A percentile compares a stretch with the other conserved stretches of the same genome.
phyloP scores from a whole-genome alignment of 1,284 basidiomycete species.

The Ustanciosporium gigantosporum region DNA sequence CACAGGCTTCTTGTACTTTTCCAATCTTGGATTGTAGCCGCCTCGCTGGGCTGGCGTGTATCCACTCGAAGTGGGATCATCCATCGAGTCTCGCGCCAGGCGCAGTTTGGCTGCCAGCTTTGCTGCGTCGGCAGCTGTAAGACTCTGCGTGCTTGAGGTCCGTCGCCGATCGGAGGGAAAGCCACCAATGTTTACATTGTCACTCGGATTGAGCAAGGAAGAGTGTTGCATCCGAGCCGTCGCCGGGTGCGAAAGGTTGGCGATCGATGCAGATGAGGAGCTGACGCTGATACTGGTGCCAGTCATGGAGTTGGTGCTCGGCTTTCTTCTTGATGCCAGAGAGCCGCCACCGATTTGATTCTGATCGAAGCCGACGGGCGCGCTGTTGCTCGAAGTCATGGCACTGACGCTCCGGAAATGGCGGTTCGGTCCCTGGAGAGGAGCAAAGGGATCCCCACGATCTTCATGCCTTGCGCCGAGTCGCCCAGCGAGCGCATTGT shows the following conservation, averaged over 20 bases:
- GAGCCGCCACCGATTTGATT: slow-evolving; percentile 5
- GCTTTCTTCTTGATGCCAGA: slow-evolving; percentile 4
- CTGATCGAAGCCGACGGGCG: slow-evolving; percentile 26
- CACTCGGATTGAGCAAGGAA: background rate
- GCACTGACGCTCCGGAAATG: slow-evolving; percentile 14
- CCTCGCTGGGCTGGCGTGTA: slow-evolving; percentile 10
- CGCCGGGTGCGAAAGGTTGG: slow-evolving; percentile 1
- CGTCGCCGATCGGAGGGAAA: slow-evolving; percentile 13
- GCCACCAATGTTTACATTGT: background rate
- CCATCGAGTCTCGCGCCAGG: slow-evolving; percentile 43
- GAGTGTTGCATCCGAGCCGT: background rate
- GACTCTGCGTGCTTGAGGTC: slow-evolving; percentile 40
- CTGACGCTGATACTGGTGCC: slow-evolving; percentile 8
- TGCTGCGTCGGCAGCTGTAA: slow-evolving; percentile 49
- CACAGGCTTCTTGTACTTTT: slow-evolving; percentile 48
- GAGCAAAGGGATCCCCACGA: slow-evolving; percentile 22
- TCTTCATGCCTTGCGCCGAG: slow-evolving; percentile 44
- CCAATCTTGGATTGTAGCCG: slow-evolving; percentile 28
- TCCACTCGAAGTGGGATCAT: slow-evolving; percentile 24
- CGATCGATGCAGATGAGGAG: slow-evolving; percentile 16
- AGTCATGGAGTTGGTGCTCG: slow-evolving; percentile 6
- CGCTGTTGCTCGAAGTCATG: slow-evolving; percentile 30
- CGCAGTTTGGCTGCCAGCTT: slow-evolving; percentile 50
- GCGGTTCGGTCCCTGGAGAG: slow-evolving; percentile 16
- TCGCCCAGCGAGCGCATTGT: slow-evolving; percentile 46